These are phyloP conservation scores for Hyaloscypha finlandica DNA, from an alignment of 495 filamentous ascomycete genomes.

Conservation along the genomic window DNA sequence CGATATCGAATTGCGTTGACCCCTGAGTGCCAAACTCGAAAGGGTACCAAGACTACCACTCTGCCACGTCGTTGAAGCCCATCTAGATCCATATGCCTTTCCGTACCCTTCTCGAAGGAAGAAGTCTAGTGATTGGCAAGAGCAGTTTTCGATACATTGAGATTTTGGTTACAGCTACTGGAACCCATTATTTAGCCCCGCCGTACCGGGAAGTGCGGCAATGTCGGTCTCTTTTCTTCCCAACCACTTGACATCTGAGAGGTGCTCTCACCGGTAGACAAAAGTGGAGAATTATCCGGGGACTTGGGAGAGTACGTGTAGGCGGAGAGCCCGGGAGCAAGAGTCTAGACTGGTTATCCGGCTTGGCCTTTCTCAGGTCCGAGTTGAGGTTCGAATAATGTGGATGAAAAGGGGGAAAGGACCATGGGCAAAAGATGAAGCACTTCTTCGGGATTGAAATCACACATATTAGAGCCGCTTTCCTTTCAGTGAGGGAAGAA, in stretches of 20 bases:
- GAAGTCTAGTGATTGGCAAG: too few relatives aligned
- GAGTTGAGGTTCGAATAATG: neutral
- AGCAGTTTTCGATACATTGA: too few relatives aligned
- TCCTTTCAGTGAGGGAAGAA: too few relatives aligned
- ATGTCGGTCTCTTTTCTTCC: neutral
- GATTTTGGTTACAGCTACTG: neutral
- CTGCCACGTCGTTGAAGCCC: too few relatives aligned
- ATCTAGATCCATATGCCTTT: too few relatives aligned
- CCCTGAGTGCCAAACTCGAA: neutral
- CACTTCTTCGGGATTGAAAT: too few relatives aligned
- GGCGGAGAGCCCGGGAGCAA: neutral
- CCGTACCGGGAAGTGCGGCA: neutral
- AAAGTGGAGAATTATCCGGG: neutral
- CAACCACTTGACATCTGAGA: neutral
- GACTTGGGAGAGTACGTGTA: neutral
- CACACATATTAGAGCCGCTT: too few relatives aligned
- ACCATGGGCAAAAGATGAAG: too few relatives aligned
- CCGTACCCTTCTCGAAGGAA: too few relatives aligned
- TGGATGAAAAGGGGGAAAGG: neutral
- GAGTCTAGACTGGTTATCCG: neutral
- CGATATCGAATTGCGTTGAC: neutral
- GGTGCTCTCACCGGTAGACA: too few relatives aligned
- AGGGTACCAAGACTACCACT: too few relatives aligned
- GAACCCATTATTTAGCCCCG: neutral
- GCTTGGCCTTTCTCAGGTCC: neutral